phyloP scores from a whole-genome alignment of 441 rosid genomes.

The Melastoma candidum region DNA sequence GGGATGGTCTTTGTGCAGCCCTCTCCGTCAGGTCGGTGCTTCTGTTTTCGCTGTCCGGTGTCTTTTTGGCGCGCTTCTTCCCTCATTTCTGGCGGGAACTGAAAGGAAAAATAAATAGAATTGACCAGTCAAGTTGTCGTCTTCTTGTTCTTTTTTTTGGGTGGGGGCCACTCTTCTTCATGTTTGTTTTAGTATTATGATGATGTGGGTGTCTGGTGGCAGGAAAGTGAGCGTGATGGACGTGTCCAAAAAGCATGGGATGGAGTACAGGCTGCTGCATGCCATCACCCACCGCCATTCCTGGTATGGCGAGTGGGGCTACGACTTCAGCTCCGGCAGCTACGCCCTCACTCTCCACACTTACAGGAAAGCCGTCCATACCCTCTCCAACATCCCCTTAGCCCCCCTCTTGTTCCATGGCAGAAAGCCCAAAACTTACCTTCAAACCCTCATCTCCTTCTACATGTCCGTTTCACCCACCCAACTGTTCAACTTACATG shows the following conservation, averaged over 20 bases:
- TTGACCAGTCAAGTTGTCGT: too few relatives aligned
- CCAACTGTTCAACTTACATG: constrained; percentile 39
- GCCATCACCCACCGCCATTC: constrained; percentile 42
- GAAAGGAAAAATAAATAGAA: too few relatives aligned
- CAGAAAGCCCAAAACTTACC: constrained; percentile 27
- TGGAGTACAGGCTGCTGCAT: constrained; percentile 50
- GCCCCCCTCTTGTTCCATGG: constrained; percentile 32
- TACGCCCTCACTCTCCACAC: constrained; percentile 47
- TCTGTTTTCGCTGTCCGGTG: too few relatives aligned
- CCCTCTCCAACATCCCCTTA: constrained; percentile 37
- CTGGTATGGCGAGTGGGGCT: constrained; percentile 65
- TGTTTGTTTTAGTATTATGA: too few relatives aligned
- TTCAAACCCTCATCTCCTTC: constrained; percentile 37
- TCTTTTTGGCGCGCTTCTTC: too few relatives aligned
- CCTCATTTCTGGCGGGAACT: too few relatives aligned
- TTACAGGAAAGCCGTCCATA: constrained; percentile 32
- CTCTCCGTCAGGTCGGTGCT: constrained; percentile 40
- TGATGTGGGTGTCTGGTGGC: neutral
- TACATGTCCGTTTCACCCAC: constrained; percentile 40
- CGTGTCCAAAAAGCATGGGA: constrained; percentile 54
- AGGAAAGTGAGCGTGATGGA: constrained; percentile 67
- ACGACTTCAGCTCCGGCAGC: constrained; percentile 48
- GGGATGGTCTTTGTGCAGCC: constrained; percentile 48
- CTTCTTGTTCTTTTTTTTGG: too few relatives aligned
- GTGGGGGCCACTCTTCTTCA: too few relatives aligned